Base-by-base conservation (phyloP, 495 filamentous ascomycete species). In the Chaetomium cochliodes region DNA sequence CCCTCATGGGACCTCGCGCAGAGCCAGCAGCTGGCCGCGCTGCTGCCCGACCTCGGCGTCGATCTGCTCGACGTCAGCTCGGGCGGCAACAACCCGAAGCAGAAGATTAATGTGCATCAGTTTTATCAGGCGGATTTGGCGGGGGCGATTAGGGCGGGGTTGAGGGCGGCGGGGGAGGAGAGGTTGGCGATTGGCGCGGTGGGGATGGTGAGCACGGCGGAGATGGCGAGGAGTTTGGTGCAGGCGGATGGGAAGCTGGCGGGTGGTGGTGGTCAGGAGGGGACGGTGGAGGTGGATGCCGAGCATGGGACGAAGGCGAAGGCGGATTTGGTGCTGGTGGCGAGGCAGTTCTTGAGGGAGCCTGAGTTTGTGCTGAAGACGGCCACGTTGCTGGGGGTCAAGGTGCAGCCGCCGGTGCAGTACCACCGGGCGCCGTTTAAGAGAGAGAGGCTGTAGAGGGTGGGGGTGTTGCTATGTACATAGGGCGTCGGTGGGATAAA, bases 11-110 rank as follows among this genome's bases (percentile, higher is more conserved):
- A 85, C 39, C 70, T 92, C 42, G 77, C 83, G 28, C 77, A 89
- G 44, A 89, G 83, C 25, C 80, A 86, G 56, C 67, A 73, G 64
- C 79, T 96, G 3, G 87, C 89, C 16, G 83, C 85, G 67, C 71
- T 88, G 28, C 80, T 92, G 0, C 83, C 88, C 0, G 84, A 81
- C 11, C 74, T 84, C 2, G 90, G 87, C 5, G 80, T 96, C 26
- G 91, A 93, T 74, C 72, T 93, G 4, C 75, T 93, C 18, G 91
- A 96, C 73, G 86, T 92, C 52, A 88, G 84, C 64, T 86, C 87
- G 0, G 89, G 83, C 5, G 91, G 88, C 16, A 87, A 88, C 66
- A 85, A 86, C 73, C 75, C 78, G 39, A 69, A 74, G 18, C 87
- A 90, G 74, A 77, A 82, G 63, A 82, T 93, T 62, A 68, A 82